A percentile compares a stretch with the other conserved stretches of the same genome.
phyloP scores from a whole-genome alignment of 129 eudicot species.

The Chrysanthemum seticuspe region DNA sequence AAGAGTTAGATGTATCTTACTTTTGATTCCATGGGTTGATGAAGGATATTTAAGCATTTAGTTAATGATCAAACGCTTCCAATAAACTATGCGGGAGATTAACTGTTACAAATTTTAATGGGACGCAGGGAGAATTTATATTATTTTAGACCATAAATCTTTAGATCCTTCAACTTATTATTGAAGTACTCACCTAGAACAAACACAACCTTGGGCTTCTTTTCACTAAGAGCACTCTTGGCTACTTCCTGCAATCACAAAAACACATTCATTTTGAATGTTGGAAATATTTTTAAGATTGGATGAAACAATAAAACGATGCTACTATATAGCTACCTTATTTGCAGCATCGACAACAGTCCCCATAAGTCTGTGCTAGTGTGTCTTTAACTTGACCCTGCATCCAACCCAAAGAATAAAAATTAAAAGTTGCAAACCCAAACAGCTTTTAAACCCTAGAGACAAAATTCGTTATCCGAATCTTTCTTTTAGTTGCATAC shows the following conservation, averaged over 20 bases:
- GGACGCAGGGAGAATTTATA: not conserved
- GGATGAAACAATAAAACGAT: not conserved
- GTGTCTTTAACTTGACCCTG: conserved; percentile 26
- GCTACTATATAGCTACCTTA: conserved; percentile 30
- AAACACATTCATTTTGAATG: not conserved
- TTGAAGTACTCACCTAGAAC: conserved; percentile 45
- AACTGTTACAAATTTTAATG: not conserved
- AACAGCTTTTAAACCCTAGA: not conserved
- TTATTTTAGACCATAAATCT: conserved; percentile 5
- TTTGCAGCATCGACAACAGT: conserved; percentile 56
- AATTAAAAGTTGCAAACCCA: not conserved
- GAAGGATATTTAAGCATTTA: not conserved
- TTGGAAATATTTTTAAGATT: not conserved
- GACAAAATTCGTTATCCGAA: too few relatives aligned
- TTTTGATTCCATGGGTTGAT: not conserved
- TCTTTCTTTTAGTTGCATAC: not conserved
- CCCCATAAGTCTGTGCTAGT: conserved; percentile 42
- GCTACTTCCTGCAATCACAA: conserved; percentile 54
- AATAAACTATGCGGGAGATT: too few relatives aligned
- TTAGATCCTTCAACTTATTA: not conserved
- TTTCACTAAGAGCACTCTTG: conserved; percentile 42
- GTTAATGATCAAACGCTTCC: too few relatives aligned
- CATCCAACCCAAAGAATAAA: conserved; percentile 15
- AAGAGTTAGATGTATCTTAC: conserved; percentile 7
- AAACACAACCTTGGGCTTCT: conserved; percentile 70